These are phyloP conservation scores for Erythrophleum fordii DNA, from an alignment of 306 rosid genomes.

Conservation along the genomic window DNA sequence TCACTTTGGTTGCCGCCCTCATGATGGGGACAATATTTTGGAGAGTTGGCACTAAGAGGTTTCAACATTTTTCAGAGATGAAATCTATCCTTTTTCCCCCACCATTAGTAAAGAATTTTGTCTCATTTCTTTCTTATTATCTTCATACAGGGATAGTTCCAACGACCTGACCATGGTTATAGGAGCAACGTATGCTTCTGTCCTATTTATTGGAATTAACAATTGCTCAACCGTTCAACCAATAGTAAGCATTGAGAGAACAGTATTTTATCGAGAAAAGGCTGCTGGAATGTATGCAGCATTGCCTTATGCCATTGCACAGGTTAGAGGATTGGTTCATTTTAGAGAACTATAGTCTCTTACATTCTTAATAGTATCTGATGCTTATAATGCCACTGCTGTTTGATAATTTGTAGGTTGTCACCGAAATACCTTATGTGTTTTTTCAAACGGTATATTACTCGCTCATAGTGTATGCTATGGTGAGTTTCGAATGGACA, in stretches of 20 bases:
- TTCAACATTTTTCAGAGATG: not conserved
- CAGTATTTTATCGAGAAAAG: conserved; percentile 85
- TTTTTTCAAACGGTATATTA: conserved; percentile 66
- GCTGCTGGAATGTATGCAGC: conserved; percentile 97
- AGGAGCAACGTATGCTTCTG: conserved; percentile 85
- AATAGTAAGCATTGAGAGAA: conserved; percentile 74
- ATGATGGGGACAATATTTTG: conserved; percentile 86
- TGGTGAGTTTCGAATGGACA: conserved; percentile 85
- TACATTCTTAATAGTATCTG: not conserved
- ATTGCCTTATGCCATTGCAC: conserved; percentile 87
- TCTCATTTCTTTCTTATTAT: not conserved
- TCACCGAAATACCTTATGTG: conserved; percentile 76
- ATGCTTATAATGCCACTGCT: too few relatives aligned
- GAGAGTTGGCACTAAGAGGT: conserved; percentile 83
- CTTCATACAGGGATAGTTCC: conserved; percentile 50
- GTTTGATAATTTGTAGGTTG: conserved; percentile 54
- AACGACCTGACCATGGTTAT: conserved; percentile 59
- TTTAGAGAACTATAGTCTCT: too few relatives aligned
- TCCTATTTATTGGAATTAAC: conserved; percentile 77
- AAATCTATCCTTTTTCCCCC: not conserved
- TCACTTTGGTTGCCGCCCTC: conserved; percentile 74
- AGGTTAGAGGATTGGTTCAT: conserved; percentile 46
- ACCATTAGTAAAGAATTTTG: not conserved
- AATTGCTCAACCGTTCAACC: conserved; percentile 92
- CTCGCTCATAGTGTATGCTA: conserved; percentile 73